These are phyloP conservation scores for Phragmites australis DNA, from an alignment of 176 grass and related monocot genomes.

Conservation along the genomic window DNA sequence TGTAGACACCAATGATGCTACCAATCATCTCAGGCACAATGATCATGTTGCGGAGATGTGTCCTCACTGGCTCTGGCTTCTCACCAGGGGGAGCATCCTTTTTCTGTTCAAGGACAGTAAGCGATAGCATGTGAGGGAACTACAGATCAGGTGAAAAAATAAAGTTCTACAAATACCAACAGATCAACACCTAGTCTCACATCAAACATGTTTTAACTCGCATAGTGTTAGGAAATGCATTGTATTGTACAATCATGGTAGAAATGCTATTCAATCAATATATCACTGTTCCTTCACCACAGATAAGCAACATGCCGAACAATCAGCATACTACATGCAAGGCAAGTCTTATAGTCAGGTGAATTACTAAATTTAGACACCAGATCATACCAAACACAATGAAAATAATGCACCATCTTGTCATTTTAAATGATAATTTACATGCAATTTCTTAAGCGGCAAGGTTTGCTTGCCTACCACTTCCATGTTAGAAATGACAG, in stretches of 20 bases:
- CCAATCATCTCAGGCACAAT: conserved; percentile 77
- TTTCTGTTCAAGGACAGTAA: conserved; percentile 33
- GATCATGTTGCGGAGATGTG: conserved; percentile 63
- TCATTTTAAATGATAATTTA: background rate
- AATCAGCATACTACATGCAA: background rate
- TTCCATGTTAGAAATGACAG: background rate
- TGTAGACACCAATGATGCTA: conserved; percentile 54
- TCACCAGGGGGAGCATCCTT: conserved; percentile 60
- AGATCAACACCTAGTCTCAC: background rate
- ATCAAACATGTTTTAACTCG: background rate
- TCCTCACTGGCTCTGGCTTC: conserved; percentile 63
- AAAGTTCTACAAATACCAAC: background rate
- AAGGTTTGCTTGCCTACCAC: background rate
- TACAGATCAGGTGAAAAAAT: background rate
- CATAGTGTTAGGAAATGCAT: background rate
- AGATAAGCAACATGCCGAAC: background rate
- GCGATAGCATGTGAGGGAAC: background rate
- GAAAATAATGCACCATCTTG: background rate
- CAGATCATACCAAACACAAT: no score
- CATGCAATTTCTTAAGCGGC: background rate
- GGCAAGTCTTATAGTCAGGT: background rate
- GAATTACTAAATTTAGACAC: background rate
- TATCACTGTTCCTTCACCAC: no score
- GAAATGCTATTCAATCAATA: background rate
- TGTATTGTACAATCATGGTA: background rate